These are phyloP conservation scores for Umbelopsis ramanniana DNA, from an alignment of 192 early-diverging fungal genomes.

Conservation along the genomic window DNA sequence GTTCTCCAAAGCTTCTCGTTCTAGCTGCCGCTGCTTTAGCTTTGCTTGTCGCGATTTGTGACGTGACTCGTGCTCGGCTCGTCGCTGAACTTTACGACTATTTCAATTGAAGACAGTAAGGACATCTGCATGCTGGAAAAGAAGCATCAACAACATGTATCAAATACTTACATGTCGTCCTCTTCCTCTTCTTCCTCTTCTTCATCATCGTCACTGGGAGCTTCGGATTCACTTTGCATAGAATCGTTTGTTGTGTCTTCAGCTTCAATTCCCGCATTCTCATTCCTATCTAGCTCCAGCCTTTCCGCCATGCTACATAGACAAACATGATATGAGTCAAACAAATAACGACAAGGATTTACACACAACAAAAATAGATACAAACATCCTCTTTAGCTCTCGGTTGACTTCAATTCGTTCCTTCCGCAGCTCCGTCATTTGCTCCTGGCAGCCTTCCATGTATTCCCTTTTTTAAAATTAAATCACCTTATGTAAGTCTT, in stretches of 20 bases:
- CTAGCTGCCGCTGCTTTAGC: constrained; percentile 48
- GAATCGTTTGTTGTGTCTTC: constrained; percentile 3
- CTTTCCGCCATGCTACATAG: constrained; percentile 36
- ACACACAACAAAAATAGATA: constrained; percentile 4
- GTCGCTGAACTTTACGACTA: constrained; percentile 25
- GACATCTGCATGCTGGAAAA: background rate
- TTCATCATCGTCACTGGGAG: constrained; percentile 32
- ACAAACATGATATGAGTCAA: background rate
- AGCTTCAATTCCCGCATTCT: constrained; percentile 1
- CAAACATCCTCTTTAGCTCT: constrained; percentile 69
- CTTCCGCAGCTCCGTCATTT: constrained; percentile 71
- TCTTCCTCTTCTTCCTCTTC: constrained; percentile 43
- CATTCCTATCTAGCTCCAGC: constrained; percentile 48
- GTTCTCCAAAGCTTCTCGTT: constrained; percentile 51
- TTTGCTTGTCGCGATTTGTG: constrained; percentile 51
- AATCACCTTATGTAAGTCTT: too few relatives aligned
- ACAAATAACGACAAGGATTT: background rate
- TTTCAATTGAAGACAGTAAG: background rate
- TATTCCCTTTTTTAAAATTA: constrained; percentile 54
- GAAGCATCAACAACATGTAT: background rate
- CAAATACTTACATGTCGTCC: constrained; percentile 24
- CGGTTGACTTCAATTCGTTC: constrained; percentile 73
- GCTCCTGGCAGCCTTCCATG: constrained; percentile 76
- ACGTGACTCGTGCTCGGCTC: constrained; percentile 28
- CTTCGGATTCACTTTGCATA: constrained; percentile 22